Base-by-base conservation (phyloP, 108 stramenopile genomes). In the Nitzschia sp. region DNA sequence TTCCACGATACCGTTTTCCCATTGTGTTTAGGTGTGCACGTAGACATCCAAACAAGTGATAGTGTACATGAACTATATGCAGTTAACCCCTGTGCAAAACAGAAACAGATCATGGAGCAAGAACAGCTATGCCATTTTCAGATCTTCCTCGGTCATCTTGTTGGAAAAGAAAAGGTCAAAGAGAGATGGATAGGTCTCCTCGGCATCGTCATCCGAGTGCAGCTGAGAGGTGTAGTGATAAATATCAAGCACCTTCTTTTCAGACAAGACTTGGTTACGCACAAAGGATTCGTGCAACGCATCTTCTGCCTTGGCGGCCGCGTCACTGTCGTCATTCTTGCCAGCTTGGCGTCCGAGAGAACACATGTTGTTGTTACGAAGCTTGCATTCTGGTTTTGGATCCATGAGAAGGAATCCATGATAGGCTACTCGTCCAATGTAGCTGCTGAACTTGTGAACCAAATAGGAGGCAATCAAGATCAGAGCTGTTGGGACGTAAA, bases 401-500 rank as follows among this genome's bases (percentile, higher is more conserved):
- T 51, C 46, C 44, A 48, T 65, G 15, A 65, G n/a, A 14, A 65
- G 37, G 10, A 65, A 37, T 8, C 64, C 64, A 34, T 65, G 64
- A 39, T 65, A 65, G 19, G 64, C 51, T 25, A 53, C 64, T 2
- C 64, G 50, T 14, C 64, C 64, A 44, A 52, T 38, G 34, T 29
- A 65, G 22, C 44, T 48, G 19, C 25, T 52, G 25, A 65, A 38
- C n/a, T 53, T 43, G 17, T 65, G 64, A 0, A 53, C 51, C 26
- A 51, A 3, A 9, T 34, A n/a, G 29, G 17, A 52, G n/a, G 25
- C 51, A 20, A 48, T 17, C 10, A 53, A 17, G 38, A 58, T 58
- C 37, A 58, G 39, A 15, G 15, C 57, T 15, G n/a, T 26, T 15
- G 57, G 57, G 14, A 58, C 14, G 39, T 58, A 58, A 34, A 38